Percentiles rank a stretch among this genome's conserved stretches.
These are phyloP conservation scores for Lichtheimia hyalospora DNA, from an alignment of 371 early-diverging fungal species.

Conservation along the genomic window DNA sequence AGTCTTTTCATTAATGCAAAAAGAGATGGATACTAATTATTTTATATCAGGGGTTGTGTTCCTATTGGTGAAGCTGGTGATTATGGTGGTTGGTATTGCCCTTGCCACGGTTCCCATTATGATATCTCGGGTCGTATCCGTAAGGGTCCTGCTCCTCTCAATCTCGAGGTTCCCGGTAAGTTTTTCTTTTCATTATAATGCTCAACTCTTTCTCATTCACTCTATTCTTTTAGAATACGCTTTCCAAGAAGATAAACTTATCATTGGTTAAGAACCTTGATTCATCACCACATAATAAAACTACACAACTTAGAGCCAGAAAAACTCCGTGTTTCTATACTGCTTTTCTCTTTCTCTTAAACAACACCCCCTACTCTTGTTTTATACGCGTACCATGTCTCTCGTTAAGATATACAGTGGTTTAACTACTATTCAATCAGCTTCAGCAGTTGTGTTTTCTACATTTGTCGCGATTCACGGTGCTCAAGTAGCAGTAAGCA, in stretches of 20 bases:
- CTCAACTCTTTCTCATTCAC: background rate
- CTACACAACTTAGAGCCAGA: background rate
- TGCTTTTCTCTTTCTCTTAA: background rate
- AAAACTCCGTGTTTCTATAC: background rate
- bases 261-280: slow-evolving; percentile 44
- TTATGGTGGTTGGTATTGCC: slow-evolving; percentile 98
- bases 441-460: slow-evolving; percentile 40
- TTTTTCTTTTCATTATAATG: background rate
- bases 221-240: slow-evolving; percentile 38
- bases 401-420: slow-evolving; percentile 21
- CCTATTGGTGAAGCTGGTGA: slow-evolving; percentile 98
- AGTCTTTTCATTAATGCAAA: slow-evolving; percentile 11
- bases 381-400: slow-evolving; percentile 1
- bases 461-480: slow-evolving; percentile 21
- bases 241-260: slow-evolving; percentile 46
- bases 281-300: background rate
- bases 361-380: background rate
- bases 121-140: slow-evolving; percentile 95
- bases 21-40: background rate
- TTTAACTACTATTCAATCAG: slow-evolving; percentile 33
- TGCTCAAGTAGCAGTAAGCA: slow-evolving; percentile 24
- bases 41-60: slow-evolving; percentile 83
- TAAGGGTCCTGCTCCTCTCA: slow-evolving; percentile 98
- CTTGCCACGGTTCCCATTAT: slow-evolving; percentile 98
- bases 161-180: slow-evolving; percentile 91